Conservation (phyloP, 2,329 filamentous ascomycete species). For the Trichophyton rubrum region DNA sequence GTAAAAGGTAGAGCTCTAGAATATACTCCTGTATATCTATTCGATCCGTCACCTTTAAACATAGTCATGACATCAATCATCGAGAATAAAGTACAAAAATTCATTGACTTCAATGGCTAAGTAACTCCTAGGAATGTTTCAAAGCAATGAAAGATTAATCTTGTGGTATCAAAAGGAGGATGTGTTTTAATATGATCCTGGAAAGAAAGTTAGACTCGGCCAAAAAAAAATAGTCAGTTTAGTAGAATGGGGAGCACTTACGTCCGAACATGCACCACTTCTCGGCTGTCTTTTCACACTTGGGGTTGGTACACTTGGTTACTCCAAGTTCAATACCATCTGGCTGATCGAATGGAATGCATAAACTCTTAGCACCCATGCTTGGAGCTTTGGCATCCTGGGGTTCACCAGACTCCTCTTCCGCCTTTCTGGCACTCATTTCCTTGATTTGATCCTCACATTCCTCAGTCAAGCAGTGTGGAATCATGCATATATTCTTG, state of each 20-base stretch:
- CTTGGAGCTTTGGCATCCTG: slow-evolving; percentile 61
- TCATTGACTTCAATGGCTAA: neutral
- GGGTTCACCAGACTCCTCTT: slow-evolving; percentile 50
- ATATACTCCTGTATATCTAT: neutral
- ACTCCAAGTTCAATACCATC: slow-evolving; percentile 63
- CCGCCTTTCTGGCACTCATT: slow-evolving; percentile 61
- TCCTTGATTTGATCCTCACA: slow-evolving; percentile 96
- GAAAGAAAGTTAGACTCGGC: neutral
- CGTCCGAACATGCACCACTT: slow-evolving; percentile 83
- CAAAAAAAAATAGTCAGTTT: neutral
- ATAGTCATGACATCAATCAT: neutral
- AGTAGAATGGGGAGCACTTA: slow-evolving; percentile 8
- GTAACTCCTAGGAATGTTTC: slow-evolving; percentile 1
- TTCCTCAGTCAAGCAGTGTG: slow-evolving; percentile 68
- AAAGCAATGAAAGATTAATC: neutral
- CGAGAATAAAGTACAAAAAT: neutral
- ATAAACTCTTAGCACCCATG: slow-evolving; percentile 66
- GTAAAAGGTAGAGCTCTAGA: neutral
- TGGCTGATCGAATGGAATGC: slow-evolving; percentile 77
- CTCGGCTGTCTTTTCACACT: slow-evolving; percentile 64
- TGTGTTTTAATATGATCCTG: slow-evolving; percentile 16
- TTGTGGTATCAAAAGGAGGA: neutral
- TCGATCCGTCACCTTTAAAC: neutral
- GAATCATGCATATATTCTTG: slow-evolving; percentile 88
- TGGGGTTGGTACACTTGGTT: slow-evolving; percentile 85